These are phyloP conservation scores for Hyaloperonospora brassicae DNA, from an alignment of 352 stramenopile species.

Conservation along the genomic window DNA sequence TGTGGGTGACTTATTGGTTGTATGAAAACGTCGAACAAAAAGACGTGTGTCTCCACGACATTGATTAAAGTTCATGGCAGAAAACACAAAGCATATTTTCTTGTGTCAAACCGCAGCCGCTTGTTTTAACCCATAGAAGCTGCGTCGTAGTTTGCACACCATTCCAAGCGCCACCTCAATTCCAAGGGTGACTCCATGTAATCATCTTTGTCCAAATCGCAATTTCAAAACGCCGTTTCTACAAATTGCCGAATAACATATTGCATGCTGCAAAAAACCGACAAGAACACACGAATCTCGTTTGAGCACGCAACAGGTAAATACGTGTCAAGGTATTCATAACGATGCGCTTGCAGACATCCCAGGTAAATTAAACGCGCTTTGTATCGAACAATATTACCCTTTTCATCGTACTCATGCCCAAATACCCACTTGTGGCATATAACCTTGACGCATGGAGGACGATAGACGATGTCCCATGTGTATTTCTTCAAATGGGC, in stretches of 20 bases:
- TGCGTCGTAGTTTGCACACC: constrained; percentile 2
- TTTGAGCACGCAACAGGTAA: neutral
- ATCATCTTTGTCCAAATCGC: neutral
- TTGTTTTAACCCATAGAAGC: constrained; percentile 35
- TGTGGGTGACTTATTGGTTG: neutral
- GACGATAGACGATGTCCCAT: neutral
- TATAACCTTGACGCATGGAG: neutral
- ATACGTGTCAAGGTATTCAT: neutral
- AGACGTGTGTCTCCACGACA: neutral
- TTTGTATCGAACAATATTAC: neutral
- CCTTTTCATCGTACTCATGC: neutral
- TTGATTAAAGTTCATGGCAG: constrained; percentile 3
- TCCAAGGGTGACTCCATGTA: neutral
- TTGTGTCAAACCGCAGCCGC: too few relatives aligned
- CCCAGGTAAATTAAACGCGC: constrained; percentile 7
- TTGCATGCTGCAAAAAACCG: neutral
- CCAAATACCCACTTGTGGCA: neutral
- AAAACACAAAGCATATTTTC: constrained; percentile 15
- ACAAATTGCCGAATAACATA: neutral
- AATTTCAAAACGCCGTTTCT: neutral
- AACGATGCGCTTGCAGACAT: constrained; percentile 2
- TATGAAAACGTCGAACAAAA: neutral
- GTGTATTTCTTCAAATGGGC: neutral
- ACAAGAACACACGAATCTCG: neutral
- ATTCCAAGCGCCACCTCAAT: neutral